Conservation (phyloP, 352 stramenopile species). For the Albugo laibachii region DNA sequence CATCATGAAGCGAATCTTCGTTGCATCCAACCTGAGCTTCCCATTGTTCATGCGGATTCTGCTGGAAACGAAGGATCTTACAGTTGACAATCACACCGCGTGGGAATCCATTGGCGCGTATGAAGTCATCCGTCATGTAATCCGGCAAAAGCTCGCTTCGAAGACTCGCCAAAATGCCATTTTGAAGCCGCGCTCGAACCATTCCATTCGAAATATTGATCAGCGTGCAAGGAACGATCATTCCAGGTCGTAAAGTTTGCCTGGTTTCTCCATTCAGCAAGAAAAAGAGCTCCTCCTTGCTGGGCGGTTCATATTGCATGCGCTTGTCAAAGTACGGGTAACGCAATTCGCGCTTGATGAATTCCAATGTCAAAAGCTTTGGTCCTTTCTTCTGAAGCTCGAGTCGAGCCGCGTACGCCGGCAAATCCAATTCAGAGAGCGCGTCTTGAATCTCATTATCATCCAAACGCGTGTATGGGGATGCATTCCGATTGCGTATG, state of each 20-base stretch:
- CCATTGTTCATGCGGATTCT: slow-evolving; percentile 54
- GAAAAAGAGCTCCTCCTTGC: slow-evolving; percentile 75
- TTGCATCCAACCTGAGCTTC: slow-evolving; percentile 65
- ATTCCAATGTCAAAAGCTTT: slow-evolving; percentile 71
- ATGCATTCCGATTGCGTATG: slow-evolving; percentile 43
- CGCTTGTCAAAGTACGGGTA: slow-evolving; percentile 82
- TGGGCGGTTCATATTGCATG: slow-evolving; percentile 63
- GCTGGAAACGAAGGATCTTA: slow-evolving; percentile 49
- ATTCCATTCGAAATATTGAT: slow-evolving; percentile 59
- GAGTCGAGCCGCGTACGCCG: slow-evolving; percentile 64
- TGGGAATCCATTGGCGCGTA: slow-evolving; percentile 28
- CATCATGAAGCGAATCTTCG: slow-evolving; percentile 40
- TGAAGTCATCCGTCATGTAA: slow-evolving; percentile 33
- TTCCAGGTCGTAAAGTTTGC: slow-evolving; percentile 59
- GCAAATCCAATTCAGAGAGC: slow-evolving; percentile 71
- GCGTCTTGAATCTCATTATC: slow-evolving; percentile 76
- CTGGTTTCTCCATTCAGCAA: slow-evolving; percentile 66
- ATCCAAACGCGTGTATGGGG: slow-evolving; percentile 28
- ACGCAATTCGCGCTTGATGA: slow-evolving; percentile 76
- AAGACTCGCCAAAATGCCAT: slow-evolving; percentile 61
- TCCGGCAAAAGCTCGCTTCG: slow-evolving; percentile 57
- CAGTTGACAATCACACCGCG: slow-evolving; percentile 77
- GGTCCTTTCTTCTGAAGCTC: slow-evolving; percentile 80
- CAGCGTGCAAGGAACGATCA: slow-evolving; percentile 74
- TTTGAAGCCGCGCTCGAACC: slow-evolving; percentile 67